Evolutionary conservation across 2,329 filamentous ascomycete species (phyloP), one percentile per base, ranked within the genome.

Genomic region (Colletotrichum tofieldiae): DNA sequence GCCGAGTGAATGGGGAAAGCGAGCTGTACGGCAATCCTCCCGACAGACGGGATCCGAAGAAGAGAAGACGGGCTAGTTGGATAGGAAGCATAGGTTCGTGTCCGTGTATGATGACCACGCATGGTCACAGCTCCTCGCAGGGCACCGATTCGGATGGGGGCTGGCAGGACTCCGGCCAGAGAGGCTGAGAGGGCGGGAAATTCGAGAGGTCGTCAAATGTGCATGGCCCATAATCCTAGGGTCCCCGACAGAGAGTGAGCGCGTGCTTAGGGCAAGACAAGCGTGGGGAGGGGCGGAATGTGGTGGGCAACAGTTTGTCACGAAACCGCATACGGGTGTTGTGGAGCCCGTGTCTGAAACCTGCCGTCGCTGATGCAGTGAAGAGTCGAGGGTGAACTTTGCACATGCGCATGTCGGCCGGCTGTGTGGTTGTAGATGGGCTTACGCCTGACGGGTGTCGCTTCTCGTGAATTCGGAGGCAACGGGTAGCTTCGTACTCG

Each of bases 251-350:
- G 29, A 49, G 29, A 47, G 41, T 47, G 58, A 45, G 58, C 41
- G 65, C 58, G 60, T 61, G 54, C 49, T 73, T 74, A 73, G 73
- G 71, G 73, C 71, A 71, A 65, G 60, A 70, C 73, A 74, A 63
- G 69, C 65, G 65, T 69, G 58, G 58, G 51, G 62, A 52, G 32
- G 49, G 75, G 70, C 70, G 72, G 75, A 77, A 79, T 79, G 77
- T 76, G 78, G 78, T 80, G 79, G 79, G 65, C 58, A 68, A 47
- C 58, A 63, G 60, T 63, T 79, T 77, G 77, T 75, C 76, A 78
- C 78, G 79, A 78, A 78, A 80, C 77, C 76, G 78, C 77, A 78
- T 77, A 72, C 47, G 45, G 56, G 47, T 67, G 65, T 52, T 69
- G 69, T 72, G 65, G 69, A 70, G 65, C 59, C 58, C 65, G 37